A percentile compares a stretch with the other conserved stretches of the same genome.
These are phyloP conservation scores for Tephrocybe rancida DNA, from an alignment of 768 basidiomycete species.

Conservation along the genomic window DNA sequence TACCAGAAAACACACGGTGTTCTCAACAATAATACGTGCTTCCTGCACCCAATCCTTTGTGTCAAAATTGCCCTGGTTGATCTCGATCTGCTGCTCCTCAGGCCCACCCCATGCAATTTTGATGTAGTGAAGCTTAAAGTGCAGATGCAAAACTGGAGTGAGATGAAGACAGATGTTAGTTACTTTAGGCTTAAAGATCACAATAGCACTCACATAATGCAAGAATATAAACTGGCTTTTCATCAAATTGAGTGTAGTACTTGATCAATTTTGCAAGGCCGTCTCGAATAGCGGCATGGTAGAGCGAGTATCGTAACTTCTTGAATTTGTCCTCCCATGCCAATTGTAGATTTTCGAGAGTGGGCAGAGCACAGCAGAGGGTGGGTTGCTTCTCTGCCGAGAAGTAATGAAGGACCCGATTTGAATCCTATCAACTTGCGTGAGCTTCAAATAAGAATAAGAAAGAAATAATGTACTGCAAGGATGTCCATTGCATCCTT, in stretches of 20 bases:
- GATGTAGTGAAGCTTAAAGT: conserved; percentile 31
- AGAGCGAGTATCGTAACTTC: too few species aligned
- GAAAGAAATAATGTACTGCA: too few species aligned
- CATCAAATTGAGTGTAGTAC: conserved; percentile 23
- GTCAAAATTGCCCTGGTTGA: conserved; percentile 10
- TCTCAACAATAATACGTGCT: conserved; percentile 15
- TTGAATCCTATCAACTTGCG: too few species aligned
- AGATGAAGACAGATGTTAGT: too few species aligned
- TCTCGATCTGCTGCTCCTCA: conserved; percentile 21
- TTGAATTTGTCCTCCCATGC: conserved; percentile 21
- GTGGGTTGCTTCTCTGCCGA: conserved; percentile 22
- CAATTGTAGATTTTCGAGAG: conserved; percentile 20
- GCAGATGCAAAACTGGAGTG: conserved; percentile 31
- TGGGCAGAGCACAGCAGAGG: conserved; percentile 23
- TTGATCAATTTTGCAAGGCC: conserved; percentile 25
- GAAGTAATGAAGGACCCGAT: conserved; percentile 17
- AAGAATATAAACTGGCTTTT: conserved; percentile 21
- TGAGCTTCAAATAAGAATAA: too few species aligned
- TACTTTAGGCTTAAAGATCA: background rate
- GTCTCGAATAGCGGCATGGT: conserved; percentile 6
- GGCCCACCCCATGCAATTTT: conserved; percentile 26
- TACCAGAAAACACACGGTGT: conserved; percentile 2
- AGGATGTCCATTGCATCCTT: too few species aligned
- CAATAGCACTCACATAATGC: conserved; percentile 21
- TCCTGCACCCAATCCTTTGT: conserved; percentile 22